Evolutionary conservation across 2,329 filamentous ascomycete species (phyloP), one percentile per base, ranked within the genome.

Genomic region (Penicillium sp.): DNA sequence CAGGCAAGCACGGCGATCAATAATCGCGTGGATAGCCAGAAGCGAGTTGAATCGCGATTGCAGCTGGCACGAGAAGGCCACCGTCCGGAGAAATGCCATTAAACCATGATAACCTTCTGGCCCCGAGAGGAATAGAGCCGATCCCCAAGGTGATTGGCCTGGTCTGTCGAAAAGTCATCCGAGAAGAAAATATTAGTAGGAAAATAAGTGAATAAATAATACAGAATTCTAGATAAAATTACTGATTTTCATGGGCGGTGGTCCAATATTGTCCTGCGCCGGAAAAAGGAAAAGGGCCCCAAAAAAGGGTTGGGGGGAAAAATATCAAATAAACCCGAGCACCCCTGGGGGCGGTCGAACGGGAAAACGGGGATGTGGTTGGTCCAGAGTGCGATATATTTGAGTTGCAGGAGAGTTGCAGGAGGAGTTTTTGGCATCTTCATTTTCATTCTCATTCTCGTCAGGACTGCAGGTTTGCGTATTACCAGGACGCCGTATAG

Each of bases 281-380:
- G 55, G 39, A 25, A 60, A 47, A 69, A 11, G 17, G 15, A 42
- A 52, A 28, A 41, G 31, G 56, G 64, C 56, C 58, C 15, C n/a
- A 42, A 42, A 7, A 7, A 45, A 45, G 17, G 56, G 63, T 58
- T 59, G 22, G 22, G 22, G 22, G 3, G 0, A 3, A 53, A 69
- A 39, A 39, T n/a, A 39, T 15, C 28, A 41, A 52, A 60, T 64
- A 55, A 62, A 55, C 20, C 53, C 62, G 61, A 65, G 55, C 25
- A 63, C 62, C 62, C 66, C 64, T 62, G 65, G 22, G 22, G 22
- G 45, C 35, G 64, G 69, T 65, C 62, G 67, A 47, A 67, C 66
- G 67, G 65, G 66, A 61, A 51, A 63, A 59, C 48, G 43, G 55
- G 55, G 45, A 20, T 54, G 35, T 75, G 68, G 73, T 74, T 75